Evolutionary conservation across 1,284 basidiomycete species (phyloP), one percentile per base, ranked within the genome.

Genomic region (Lignosus rhinocerotis): DNA sequence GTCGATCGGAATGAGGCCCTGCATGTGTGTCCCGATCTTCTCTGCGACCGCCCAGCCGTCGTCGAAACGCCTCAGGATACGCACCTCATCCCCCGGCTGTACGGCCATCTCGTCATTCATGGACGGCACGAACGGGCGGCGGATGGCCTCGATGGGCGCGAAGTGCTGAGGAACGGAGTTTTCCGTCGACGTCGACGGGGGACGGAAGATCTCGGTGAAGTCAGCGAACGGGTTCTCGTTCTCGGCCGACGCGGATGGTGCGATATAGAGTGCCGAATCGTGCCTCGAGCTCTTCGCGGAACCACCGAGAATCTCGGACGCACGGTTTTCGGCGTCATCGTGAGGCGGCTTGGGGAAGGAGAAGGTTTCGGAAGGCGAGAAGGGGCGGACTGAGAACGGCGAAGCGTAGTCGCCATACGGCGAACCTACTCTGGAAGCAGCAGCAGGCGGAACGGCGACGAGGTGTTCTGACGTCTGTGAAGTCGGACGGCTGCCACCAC

Each of bases 31-130:
- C 0, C 74, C 76, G 6, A 71, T 64, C 48, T 67, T 56, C 50
- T 66, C 62, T 43, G 77, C 61, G 63, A 77, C 80, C 68, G 84
- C 80, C 88, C 88, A 90, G 0, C 87, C 88, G 67, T 90, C 88
- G 61, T 87, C 83, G 68, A 82, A 90, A 12, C 79, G 67, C 48
- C 75, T 73, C 17, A 86, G 10, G 39, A 90, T 70, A 61, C 73
- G 78, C 16, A 90, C 81, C 12, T 65, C 62, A 48, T 90, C 87
- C 4, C 80, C 82, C 0, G 74, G 74, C 0, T 31, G 44, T 0
- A 88, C 85, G 1, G 70, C 62, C 7, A 90, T 67, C 68, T 90
- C 88, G 65, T 90, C 88, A 2, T 73, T 68, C 25, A 85, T 73
- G 1, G 80, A 80, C 16, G 85, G 84, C 36, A 73, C 59, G 70